Percentiles rank a stretch among this genome's conserved stretches.
Conservation (phyloP, 2,329 filamentous ascomycete genomes). For the Calonectria hongkongensis region DNA sequence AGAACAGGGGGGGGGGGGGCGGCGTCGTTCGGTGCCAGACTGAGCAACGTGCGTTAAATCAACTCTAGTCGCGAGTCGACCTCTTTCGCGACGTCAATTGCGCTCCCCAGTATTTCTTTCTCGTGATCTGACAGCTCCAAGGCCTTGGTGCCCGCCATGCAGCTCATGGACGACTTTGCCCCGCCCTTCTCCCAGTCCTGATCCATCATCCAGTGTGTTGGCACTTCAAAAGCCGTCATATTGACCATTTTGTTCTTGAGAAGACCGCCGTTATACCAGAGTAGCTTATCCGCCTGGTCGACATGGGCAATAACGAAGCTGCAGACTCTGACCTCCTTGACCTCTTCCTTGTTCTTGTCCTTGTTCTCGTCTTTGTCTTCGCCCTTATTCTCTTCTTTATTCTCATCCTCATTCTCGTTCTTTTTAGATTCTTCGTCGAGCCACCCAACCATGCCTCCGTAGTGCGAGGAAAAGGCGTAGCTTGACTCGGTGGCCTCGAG, state of each 20-base stretch:
- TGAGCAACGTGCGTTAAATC: neutral
- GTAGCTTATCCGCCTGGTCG: constrained; percentile 59
- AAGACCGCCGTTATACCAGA: constrained; percentile 67
- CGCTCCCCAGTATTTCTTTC: constrained; percentile 28
- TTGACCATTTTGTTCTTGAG: constrained; percentile 62
- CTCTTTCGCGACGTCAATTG: constrained; percentile 40
- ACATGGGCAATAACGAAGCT: constrained; percentile 65
- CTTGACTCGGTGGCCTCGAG: constrained; percentile 62
- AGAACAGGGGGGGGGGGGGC: neutral
- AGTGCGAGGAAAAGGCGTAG: constrained; percentile 64
- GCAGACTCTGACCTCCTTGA: constrained; percentile 56
- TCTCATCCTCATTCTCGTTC: neutral
- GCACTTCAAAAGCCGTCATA: constrained; percentile 58
- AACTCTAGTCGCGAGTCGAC: neutral
- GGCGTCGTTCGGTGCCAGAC: neutral
- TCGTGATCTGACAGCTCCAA: constrained; percentile 32
- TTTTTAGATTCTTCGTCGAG: neutral
- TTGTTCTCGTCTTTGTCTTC: constrained; percentile 1
- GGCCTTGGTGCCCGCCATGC: constrained; percentile 56
- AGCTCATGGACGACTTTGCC: constrained; percentile 60
- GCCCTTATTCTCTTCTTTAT: constrained; percentile 10
- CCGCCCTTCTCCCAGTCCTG: constrained; percentile 60
- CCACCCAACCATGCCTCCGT: constrained; percentile 65
- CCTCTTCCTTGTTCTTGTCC: constrained; percentile 33
- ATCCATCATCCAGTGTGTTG: constrained; percentile 64